Percentiles rank a stretch among this genome's conserved stretches.
Conservation (phyloP, 169 alveolate genomes). For the Babesia ovis region DNA sequence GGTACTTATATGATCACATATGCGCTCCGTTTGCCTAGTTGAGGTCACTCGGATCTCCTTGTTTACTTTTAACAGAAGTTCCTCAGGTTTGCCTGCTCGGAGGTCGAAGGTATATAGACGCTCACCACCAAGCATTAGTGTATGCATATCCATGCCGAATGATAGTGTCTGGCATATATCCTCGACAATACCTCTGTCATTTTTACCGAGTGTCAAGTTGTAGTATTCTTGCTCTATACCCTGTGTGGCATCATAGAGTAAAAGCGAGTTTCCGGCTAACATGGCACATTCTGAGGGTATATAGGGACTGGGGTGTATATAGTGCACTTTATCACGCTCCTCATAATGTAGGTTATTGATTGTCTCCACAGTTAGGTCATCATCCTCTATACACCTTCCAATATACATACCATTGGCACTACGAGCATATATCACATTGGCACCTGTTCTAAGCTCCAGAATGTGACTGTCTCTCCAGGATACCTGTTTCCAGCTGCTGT, state of each 20-base stretch:
- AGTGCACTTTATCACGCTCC: constrained; percentile 33
- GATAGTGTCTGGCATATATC: constrained; percentile 53
- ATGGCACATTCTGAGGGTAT: constrained; percentile 40
- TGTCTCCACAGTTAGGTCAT: constrained; percentile 27
- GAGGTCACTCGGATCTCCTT: constrained; percentile 26
- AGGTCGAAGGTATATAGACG: constrained; percentile 58
- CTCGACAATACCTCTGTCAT: neutral
- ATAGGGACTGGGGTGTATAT: constrained; percentile 48
- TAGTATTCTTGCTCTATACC: constrained; percentile 22
- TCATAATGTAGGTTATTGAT: constrained; percentile 37
- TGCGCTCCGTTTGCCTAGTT: constrained; percentile 51
- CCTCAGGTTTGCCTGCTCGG: constrained; percentile 37
- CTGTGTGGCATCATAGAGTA: constrained; percentile 54
- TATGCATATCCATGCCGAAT: constrained; percentile 53
- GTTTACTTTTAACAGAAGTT: constrained; percentile 24
- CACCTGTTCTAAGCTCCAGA: constrained; percentile 69
- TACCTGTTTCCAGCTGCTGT: neutral
- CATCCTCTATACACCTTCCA: constrained; percentile 9
- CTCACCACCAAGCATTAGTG: constrained; percentile 63
- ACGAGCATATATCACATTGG: constrained; percentile 69
- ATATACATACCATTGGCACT: constrained; percentile 68
- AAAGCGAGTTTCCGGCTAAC: constrained; percentile 31
- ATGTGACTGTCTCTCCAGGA: constrained; percentile 59
- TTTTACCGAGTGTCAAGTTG: neutral
- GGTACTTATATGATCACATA: constrained; percentile 2